Base-by-base conservation (phyloP, 176 grass and related monocot species). In the Oryza rufipogon region DNA sequence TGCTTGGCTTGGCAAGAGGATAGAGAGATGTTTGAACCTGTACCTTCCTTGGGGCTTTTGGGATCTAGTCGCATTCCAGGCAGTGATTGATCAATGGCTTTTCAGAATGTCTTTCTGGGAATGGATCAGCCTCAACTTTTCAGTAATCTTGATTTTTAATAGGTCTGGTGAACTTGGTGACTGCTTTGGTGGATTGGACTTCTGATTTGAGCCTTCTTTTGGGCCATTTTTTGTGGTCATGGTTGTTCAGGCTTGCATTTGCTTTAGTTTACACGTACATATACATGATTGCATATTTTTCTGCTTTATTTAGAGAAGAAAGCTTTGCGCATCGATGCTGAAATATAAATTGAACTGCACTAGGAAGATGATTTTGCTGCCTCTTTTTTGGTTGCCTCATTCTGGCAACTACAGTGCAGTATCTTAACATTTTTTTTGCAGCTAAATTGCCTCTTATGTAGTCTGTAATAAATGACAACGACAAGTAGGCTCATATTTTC, bases 1-100 rank as follows among this genome's bases (percentile, higher is more conserved):
- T 85, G 2, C 88, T 89, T 89, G 41, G 64, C 38, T 32, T 41
- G 76, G 20, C 48, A 5, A 38, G 61, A 89, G 19, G 71, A 76
- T 58, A 12, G 15, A 32, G 39, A 68, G 39, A 68, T 39, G 22
- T 17, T 15, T 86, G 80, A 47, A 86, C 79, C 56, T 56, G 84
- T 90, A 38, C 84, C 84, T 87, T 90, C 61, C 69, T 86, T 86
- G 73, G 54, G 79, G 74, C 58, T 88, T 26, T 74, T 38, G 23
- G 68, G 68, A 68, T 68, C 46, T 32, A 8, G 11, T 41, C 67
- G 67, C 79, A 46, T 67, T 90, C 83, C 36, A 73, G 74, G 86
- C 38, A 42, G 33, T 15, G 88, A 90, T 64, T 44, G 74, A 7
- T 46, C 84, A 19, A 13, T 83, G 32, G 20, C 74, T 86, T 86